Percentiles rank a stretch among this genome's conserved stretches.
These are phyloP conservation scores for Penicillium verrucosum DNA, from an alignment of 2,329 filamentous ascomycete species.

Conservation along the genomic window DNA sequence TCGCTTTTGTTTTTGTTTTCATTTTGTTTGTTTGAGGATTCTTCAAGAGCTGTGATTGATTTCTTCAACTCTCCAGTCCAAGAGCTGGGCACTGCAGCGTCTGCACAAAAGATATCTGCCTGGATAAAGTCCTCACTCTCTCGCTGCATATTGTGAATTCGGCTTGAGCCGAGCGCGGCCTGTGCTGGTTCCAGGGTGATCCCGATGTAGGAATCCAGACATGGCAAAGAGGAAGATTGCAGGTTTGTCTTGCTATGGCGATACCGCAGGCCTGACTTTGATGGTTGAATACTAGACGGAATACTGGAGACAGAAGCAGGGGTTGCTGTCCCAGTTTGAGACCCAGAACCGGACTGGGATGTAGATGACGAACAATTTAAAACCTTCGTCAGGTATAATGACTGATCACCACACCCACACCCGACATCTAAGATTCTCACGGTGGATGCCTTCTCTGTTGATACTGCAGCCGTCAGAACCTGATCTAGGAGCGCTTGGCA, in stretches of 20 bases:
- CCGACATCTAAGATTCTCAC: constrained; percentile 50
- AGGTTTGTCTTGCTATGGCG: background rate
- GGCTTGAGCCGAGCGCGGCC: constrained; percentile 34
- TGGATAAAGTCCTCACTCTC: background rate
- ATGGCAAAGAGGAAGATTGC: background rate
- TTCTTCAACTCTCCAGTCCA: constrained; percentile 39
- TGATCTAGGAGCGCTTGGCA: constrained; percentile 50
- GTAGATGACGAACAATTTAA: constrained; percentile 13
- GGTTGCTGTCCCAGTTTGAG: background rate
- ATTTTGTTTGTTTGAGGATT: background rate
- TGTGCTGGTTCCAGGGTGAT: constrained; percentile 52
- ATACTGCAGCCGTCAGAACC: constrained; percentile 48
- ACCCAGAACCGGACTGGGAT: background rate
- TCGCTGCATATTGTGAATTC: constrained; percentile 7
- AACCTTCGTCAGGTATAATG: constrained; percentile 43
- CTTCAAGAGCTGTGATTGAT: constrained; percentile 6
- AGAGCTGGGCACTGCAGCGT: constrained; percentile 48
- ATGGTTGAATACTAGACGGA: background rate
- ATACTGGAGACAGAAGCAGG: background rate
- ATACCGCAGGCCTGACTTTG: background rate
- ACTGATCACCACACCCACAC: constrained; percentile 60
- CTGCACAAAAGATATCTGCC: constrained; percentile 44
- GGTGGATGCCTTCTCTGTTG: constrained; percentile 16
- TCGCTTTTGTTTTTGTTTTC: background rate
- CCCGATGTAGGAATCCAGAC: constrained; percentile 30